Conservation (phyloP, 192 early-diverging fungal species). For the Umbelopsis sp. region DNA sequence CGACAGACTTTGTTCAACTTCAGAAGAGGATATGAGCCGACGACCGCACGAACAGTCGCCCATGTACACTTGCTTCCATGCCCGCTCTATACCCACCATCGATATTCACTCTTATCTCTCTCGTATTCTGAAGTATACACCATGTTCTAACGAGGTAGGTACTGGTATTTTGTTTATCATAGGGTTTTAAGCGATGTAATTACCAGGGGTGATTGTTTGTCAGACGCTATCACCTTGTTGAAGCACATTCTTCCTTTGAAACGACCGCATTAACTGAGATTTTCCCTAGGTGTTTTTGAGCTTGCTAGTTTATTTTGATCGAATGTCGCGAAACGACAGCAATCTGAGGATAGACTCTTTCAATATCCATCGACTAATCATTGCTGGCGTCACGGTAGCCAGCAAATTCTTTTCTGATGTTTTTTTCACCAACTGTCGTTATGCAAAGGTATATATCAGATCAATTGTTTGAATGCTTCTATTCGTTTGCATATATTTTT, state of each 20-base stretch:
- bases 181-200: too few relatives aligned
- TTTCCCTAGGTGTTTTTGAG: conserved; percentile 63
- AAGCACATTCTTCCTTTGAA: too few relatives aligned
- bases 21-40: not conserved
- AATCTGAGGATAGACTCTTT: conserved; percentile 64
- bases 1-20: conserved; percentile 44
- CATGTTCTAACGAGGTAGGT: conserved; percentile 78
- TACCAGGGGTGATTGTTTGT: too few relatives aligned
- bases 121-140: conserved; percentile 92
- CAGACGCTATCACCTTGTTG: too few relatives aligned
- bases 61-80: conserved; percentile 82
- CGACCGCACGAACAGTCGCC: conserved; percentile 32
- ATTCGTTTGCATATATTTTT: not conserved
- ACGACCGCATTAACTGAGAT: too few relatives aligned
- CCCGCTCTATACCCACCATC: conserved; percentile 88
- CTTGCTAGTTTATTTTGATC: conserved; percentile 85
- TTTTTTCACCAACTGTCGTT: conserved; percentile 91
- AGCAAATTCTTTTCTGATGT: conserved; percentile 92
- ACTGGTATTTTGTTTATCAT: not conserved
- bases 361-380: conserved; percentile 89
- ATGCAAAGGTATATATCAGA: conserved; percentile 62
- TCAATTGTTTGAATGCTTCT: not conserved
- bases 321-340: conserved; percentile 68
- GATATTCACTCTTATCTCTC: conserved; percentile 81
- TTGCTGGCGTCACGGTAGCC: conserved; percentile 83